phyloP scores from a whole-genome alignment of 768 basidiomycete species.

The Neoboletus subvelutipes region DNA sequence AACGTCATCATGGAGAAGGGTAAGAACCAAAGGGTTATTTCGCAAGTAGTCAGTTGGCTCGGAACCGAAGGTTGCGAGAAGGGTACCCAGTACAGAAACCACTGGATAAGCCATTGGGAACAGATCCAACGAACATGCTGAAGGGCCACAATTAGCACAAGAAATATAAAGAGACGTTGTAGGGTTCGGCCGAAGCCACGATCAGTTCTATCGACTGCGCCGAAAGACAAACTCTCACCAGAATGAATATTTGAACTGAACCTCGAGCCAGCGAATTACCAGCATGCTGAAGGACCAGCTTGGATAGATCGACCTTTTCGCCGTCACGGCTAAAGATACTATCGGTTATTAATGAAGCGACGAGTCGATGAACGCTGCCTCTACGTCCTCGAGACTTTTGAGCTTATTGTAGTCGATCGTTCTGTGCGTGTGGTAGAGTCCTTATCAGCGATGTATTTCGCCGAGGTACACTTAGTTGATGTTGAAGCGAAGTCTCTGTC shows the following conservation, averaged over 20 bases:
- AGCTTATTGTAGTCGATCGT: not conserved
- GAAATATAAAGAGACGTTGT: too few species aligned
- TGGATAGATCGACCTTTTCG: too few species aligned
- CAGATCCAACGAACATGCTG: not conserved
- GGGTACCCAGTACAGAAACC: not conserved
- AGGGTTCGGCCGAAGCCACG: not conserved
- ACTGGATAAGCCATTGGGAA: not conserved
- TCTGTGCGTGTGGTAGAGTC: not conserved
- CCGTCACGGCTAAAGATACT: not conserved
- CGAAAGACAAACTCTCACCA: not conserved
- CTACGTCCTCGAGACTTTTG: not conserved
- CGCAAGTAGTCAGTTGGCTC: not conserved
- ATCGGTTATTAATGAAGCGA: not conserved
- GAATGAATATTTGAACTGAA: not conserved
- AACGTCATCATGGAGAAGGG: not conserved
- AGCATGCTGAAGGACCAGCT: too few species aligned
- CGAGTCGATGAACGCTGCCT: not conserved
- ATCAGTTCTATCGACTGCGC: not conserved
- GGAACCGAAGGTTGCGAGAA: not conserved
- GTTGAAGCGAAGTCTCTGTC: too few species aligned
- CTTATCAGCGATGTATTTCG: not conserved
- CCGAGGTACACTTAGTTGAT: too few species aligned
- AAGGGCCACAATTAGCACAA: not conserved
- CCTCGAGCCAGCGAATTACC: not conserved
- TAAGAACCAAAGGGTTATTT: not conserved